Conservation (phyloP, 2,329 filamentous ascomycete species). For the Verticillium isaacii region DNA sequence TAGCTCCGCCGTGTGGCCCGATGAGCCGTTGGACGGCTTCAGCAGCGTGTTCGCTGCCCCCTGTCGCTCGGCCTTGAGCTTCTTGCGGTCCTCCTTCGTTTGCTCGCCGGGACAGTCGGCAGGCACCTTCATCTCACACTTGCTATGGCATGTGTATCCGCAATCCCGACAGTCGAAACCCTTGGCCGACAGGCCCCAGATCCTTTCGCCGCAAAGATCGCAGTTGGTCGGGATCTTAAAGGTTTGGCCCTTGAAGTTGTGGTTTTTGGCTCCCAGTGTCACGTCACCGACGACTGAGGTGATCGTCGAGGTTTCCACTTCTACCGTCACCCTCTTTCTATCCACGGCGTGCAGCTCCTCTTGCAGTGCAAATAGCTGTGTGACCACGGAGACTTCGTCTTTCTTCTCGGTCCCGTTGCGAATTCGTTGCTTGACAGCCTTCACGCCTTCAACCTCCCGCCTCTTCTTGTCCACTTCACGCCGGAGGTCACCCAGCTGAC, state of each 20-base stretch:
- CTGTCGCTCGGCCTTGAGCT: conserved; percentile 81
- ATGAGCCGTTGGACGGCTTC: conserved; percentile 39
- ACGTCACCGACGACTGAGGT: conserved; percentile 88
- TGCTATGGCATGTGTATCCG: conserved; percentile 96
- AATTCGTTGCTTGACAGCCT: conserved; percentile 68
- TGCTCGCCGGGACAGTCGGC: conserved; percentile 93
- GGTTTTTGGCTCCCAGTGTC: conserved; percentile 85
- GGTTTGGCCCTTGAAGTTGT: conserved; percentile 97
- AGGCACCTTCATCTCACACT: conserved; percentile 98
- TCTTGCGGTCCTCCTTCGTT: conserved; percentile 92
- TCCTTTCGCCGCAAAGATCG: conserved; percentile 91
- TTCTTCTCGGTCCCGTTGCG: conserved; percentile 81
- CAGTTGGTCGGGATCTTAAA: conserved; percentile 99
- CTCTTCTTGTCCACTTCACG: conserved; percentile 82
- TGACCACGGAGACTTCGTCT: conserved; percentile 82
- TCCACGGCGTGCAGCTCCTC: conserved; percentile 83
- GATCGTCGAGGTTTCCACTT: conserved; percentile 91
- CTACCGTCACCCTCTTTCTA: conserved; percentile 76
- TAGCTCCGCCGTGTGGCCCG: conserved; percentile 43
- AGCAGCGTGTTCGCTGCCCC: conserved; percentile 63
- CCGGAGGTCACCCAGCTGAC: conserved; percentile 72
- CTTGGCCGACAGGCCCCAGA: conserved; percentile 96
- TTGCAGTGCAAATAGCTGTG: conserved; percentile 76
- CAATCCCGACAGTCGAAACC: conserved; percentile 95
- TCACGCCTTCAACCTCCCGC: conserved; percentile 76